These are phyloP conservation scores for Coemansia interrupta DNA, from an alignment of 192 early-diverging fungal species.

Conservation along the genomic window DNA sequence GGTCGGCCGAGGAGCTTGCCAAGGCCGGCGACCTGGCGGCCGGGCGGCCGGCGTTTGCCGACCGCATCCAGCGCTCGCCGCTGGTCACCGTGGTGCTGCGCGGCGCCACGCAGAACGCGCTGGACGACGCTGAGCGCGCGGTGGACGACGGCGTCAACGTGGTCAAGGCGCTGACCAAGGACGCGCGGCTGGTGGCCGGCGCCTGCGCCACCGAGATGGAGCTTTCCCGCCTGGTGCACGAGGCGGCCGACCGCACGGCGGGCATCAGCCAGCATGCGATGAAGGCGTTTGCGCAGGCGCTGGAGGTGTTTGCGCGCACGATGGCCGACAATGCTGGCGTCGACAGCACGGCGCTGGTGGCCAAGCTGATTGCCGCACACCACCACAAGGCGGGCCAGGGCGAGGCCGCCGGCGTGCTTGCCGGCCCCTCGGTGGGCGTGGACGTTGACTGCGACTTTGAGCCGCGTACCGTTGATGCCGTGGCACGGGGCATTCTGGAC, in stretches of 20 bases:
- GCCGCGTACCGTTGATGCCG: constrained; percentile 62
- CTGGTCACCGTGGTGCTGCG: constrained; percentile 95
- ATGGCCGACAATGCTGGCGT: constrained; percentile 92
- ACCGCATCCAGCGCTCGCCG: constrained; percentile 57
- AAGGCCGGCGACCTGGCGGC: background rate
- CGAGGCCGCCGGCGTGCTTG: constrained; percentile 5
- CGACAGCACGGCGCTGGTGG: constrained; percentile 88
- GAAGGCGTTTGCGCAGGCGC: constrained; percentile 90
- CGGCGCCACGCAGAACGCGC: constrained; percentile 89
- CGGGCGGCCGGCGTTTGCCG: constrained; percentile 65
- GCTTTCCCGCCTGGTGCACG: constrained; percentile 72
- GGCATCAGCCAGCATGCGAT: constrained; percentile 95
- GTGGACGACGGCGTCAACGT: constrained; percentile 97
- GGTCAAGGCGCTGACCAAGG: constrained; percentile 87
- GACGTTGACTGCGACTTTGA: constrained; percentile 69
- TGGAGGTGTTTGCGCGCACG: constrained; percentile 93
- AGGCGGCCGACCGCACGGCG: constrained; percentile 82
- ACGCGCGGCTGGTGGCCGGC: constrained; percentile 81
- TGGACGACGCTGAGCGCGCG: constrained; percentile 96
- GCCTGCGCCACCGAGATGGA: constrained; percentile 95
- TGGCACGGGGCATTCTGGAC: constrained; percentile 73
- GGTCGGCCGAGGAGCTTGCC: constrained; percentile 22
- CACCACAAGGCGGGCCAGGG: constrained; percentile 45
- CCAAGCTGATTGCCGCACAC: constrained; percentile 90
- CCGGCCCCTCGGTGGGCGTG: constrained; percentile 60